phyloP scores from a whole-genome alignment of 2,329 filamentous ascomycete genomes.

The Dactylellina cionopaga region DNA sequence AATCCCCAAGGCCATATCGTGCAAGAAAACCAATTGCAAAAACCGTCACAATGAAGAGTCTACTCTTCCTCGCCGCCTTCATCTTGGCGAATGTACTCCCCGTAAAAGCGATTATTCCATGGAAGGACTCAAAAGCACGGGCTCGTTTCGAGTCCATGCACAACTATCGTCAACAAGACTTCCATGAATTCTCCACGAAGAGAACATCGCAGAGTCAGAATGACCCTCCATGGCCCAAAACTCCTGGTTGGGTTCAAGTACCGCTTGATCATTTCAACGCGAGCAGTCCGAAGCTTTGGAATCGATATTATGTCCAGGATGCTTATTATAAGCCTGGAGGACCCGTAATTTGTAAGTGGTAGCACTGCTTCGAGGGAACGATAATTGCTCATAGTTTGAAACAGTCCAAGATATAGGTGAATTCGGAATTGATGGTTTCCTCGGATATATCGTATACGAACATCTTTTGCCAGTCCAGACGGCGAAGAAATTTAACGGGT shows the following conservation, averaged over 20 bases:
- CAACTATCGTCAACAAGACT: background rate
- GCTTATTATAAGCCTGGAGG: slow-evolving; percentile 54
- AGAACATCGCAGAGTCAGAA: background rate
- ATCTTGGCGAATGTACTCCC: slow-evolving; percentile 7
- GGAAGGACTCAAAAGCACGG: slow-evolving; percentile 22
- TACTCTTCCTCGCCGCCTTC: background rate
- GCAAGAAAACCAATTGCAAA: background rate
- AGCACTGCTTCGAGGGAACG: background rate
- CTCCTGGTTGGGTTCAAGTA: slow-evolving; percentile 38
- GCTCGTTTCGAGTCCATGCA: slow-evolving; percentile 1
- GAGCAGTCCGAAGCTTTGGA: slow-evolving; percentile 36
- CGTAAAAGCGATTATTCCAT: slow-evolving; percentile 2
- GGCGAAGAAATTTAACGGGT: slow-evolving; percentile 51
- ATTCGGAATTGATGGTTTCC: slow-evolving; percentile 23
- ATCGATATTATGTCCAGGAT: slow-evolving; percentile 56
- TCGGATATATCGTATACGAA: slow-evolving; percentile 24
- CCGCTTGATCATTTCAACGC: slow-evolving; percentile 54
- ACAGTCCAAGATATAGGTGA: slow-evolving; percentile 55
- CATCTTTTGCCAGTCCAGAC: slow-evolving; percentile 34
- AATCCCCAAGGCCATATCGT: background rate
- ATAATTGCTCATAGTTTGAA: background rate
- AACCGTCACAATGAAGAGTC: slow-evolving; percentile 9
- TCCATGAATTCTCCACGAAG: background rate
- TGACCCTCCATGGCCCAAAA: background rate
- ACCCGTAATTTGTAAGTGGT: slow-evolving; percentile 54